A percentile compares a stretch with the other conserved stretches of the same genome.
These are phyloP conservation scores for Mycena polygramma DNA, from an alignment of 768 basidiomycete species.

Conservation along the genomic window DNA sequence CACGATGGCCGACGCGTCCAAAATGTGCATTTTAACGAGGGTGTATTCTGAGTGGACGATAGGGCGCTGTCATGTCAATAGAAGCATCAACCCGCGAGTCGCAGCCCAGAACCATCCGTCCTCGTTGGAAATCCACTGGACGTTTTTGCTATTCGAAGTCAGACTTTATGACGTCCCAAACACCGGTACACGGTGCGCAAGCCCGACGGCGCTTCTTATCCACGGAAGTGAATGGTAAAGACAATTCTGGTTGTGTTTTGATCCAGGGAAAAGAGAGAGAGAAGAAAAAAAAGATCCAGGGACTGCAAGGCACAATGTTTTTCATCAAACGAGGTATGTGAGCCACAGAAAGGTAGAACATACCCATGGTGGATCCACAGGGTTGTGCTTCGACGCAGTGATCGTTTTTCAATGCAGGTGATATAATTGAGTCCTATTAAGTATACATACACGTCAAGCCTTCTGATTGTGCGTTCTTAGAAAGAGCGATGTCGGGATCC, in stretches of 20 bases:
- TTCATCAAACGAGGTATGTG: background rate
- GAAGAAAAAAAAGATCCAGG: background rate
- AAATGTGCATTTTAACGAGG: constrained; percentile 43
- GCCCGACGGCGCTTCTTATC: constrained; percentile 7
- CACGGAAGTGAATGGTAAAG: constrained; percentile 4
- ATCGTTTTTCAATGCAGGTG: background rate
- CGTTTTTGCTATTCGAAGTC: constrained; percentile 18
- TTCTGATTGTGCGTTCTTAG: constrained; percentile 6
- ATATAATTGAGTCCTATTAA: constrained; percentile 11
- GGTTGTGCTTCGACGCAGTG: constrained; percentile 24
- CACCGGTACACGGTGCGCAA: constrained; percentile 24
- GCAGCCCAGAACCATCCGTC: constrained; percentile 8
- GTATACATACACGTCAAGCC: constrained; percentile 10
- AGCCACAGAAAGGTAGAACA: background rate
- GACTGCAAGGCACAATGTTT: background rate
- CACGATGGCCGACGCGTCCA: constrained; percentile 56
- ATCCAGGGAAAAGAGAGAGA: background rate
- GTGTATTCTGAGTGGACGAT: constrained; percentile 48
- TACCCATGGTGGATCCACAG: constrained; percentile 10
- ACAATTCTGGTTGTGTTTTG: too few relatives aligned
- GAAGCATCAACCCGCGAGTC: constrained; percentile 41
- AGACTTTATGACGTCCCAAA: constrained; percentile 17
- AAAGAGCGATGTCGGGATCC: constrained; percentile 25
- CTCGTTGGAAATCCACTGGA: constrained; percentile 12
- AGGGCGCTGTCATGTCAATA: constrained; percentile 65